These are phyloP conservation scores for Aspergillus cristatus DNA, from an alignment of 495 filamentous ascomycete species.

Conservation along the genomic window DNA sequence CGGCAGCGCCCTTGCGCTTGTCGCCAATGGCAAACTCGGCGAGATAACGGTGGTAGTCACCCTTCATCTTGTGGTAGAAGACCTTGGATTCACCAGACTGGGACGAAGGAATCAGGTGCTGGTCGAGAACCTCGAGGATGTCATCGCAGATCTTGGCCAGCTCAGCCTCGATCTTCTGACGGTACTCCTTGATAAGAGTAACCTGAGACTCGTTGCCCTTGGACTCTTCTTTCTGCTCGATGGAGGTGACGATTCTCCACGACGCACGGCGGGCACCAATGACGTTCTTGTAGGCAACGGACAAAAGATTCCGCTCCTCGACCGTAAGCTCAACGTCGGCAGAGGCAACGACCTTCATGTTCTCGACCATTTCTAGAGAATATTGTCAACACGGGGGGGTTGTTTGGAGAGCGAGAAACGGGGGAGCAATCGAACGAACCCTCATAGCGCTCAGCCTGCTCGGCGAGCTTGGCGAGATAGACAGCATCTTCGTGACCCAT, in stretches of 20 bases:
- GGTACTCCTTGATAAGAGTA: constrained; percentile 95
- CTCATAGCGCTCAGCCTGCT: constrained; percentile 99
- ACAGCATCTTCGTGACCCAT: constrained; percentile 99
- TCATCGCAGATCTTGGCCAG: constrained; percentile 99
- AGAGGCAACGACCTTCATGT: constrained; percentile 98
- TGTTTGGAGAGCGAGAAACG: not conserved
- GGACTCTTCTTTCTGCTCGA: constrained; percentile 99
- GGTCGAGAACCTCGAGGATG: constrained; percentile 91
- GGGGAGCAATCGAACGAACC: constrained; percentile 49
- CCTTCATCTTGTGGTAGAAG: constrained; percentile 99
- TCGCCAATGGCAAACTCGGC: constrained; percentile 98
- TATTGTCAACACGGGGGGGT: constrained; percentile 15
- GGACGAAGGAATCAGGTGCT: constrained; percentile 93
- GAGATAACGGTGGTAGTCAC: constrained; percentile 99
- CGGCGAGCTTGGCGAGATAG: constrained; percentile 98
- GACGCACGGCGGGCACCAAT: constrained; percentile 97
- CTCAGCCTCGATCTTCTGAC: constrained; percentile 97
- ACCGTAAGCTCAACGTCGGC: constrained; percentile 94
- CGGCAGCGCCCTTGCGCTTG: constrained; percentile 93
- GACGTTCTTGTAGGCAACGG: constrained; percentile 99
- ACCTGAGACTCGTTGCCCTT: constrained; percentile 97
- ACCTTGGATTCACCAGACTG: constrained; percentile 98
- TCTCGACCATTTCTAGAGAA: constrained; percentile 93
- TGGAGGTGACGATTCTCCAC: constrained; percentile 99
- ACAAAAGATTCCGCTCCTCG: constrained; percentile 98